phyloP scores from a whole-genome alignment of 1,139 yeast species.

The Pichia sp. region DNA sequence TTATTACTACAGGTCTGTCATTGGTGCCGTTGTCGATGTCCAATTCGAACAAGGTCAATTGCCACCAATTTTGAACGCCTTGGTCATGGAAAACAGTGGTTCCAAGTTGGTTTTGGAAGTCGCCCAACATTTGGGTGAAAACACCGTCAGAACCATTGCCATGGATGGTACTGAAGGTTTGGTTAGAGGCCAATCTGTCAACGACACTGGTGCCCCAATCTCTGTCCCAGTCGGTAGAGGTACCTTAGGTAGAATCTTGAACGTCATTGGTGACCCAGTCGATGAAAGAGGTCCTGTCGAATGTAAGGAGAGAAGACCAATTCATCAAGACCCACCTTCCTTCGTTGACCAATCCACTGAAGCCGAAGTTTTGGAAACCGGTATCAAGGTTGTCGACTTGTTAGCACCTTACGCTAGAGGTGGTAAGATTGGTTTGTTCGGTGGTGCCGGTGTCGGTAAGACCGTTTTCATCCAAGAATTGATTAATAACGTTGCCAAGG shows the following conservation, averaged over 20 bases:
- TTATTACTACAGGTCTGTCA: slow-evolving; percentile 67
- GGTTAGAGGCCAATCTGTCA: slow-evolving; percentile 91
- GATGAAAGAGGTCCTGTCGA: slow-evolving; percentile 99
- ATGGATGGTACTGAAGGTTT: slow-evolving; percentile 99
- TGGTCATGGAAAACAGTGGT: slow-evolving; percentile 73
- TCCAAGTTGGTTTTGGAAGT: slow-evolving; percentile 88
- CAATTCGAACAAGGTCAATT: slow-evolving; percentile 96
- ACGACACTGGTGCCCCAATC: slow-evolving; percentile 97
- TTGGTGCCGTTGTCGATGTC: slow-evolving; percentile 99
- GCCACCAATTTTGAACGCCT: slow-evolving; percentile 96
- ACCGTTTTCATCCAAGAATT: slow-evolving; percentile 99
- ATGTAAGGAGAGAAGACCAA: slow-evolving; percentile 89
- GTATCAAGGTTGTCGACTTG: slow-evolving; percentile 99
- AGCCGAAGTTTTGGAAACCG: slow-evolving; percentile 98
- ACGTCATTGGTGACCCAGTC: slow-evolving; percentile 99
- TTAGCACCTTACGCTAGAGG: slow-evolving; percentile 99
- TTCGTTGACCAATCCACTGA: slow-evolving; percentile 96
- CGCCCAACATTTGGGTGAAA: slow-evolving; percentile 99
- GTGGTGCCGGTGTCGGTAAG: slow-evolving; percentile 99
- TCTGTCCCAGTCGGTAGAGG: slow-evolving; percentile 99
- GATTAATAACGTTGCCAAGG: slow-evolving; percentile 99
- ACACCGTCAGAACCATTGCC: slow-evolving; percentile 99
- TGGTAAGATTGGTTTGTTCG: slow-evolving; percentile 99
- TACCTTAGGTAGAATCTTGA: slow-evolving; percentile 96
- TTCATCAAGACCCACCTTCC: slow-evolving; percentile 96